Evolutionary conservation across 83 land plant genomes (phyloP), one percentile per base, ranked within the genome.

Genomic region (Picea mariana): DNA sequence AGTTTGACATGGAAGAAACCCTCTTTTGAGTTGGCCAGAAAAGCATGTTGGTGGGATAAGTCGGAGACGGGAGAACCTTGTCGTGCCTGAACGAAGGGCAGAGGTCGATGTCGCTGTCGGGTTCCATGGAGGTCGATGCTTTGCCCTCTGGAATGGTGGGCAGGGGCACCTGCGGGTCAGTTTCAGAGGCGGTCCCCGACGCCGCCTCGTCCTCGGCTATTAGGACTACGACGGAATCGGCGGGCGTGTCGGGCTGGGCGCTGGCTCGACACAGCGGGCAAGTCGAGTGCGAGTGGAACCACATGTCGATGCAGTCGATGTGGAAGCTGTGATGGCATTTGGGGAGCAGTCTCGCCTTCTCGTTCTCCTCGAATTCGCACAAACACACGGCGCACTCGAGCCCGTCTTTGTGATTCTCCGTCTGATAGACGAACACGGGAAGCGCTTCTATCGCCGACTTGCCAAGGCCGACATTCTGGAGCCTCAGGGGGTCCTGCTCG

Each of bases 201-300:
- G 11, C 66, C 3, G 15, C 20, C 20, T 61, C 80, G 27, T 3
- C 18, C 1, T 44, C 49, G 49, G 8, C 49, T 44, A 44, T 8
- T 44, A 44, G 49, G 1, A 44, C 49, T 23, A 21, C n/a, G 26
- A 11, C 40, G 40, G 15, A 15, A 5, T 4, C 40, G 38, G 69
- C 9, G 38, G 40, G 58, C n/a, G 1, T 62, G 79, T 40, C 62
- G 79, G 24, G 18, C 15, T 6, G 63, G 12, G 80, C 88, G 52
- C 6, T 77, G 40, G 86, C 18, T 23, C 91, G 86, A 44, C 91
- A 89, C 0, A 89, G n/a, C 27, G 91, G 91, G 81, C 91, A 89
- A 0, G 86, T 89, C 17, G 86, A 72, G 68, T 89, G 79, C 17
- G 83, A 84, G 27, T 34, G 67, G 15, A 89, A 73, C 91, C 91